phyloP scores from a whole-genome alignment of 2,329 filamentous ascomycete genomes.

The Alternaria novae-zelandiae region DNA sequence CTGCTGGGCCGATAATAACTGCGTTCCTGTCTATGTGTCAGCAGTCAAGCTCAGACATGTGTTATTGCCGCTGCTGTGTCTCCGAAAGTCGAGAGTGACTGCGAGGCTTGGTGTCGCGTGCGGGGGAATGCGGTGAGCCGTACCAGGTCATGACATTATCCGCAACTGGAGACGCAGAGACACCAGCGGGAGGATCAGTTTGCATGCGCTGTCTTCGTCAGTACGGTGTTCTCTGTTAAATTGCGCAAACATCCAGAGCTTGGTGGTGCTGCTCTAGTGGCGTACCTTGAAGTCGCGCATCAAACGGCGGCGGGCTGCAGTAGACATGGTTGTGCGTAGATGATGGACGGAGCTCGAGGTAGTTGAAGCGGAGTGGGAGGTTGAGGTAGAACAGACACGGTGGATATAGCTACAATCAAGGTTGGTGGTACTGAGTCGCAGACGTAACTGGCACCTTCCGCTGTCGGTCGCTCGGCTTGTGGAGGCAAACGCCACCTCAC shows the following conservation, averaged over 20 bases:
- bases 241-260: constrained; percentile 1
- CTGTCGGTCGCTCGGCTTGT: constrained; percentile 8
- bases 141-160: constrained; percentile 98
- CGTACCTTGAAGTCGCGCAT: constrained; percentile 99
- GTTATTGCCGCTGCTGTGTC: not conserved
- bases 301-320: constrained; percentile 89
- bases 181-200: constrained; percentile 94
- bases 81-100: not conserved
- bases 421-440: constrained; percentile 14
- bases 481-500: constrained; percentile 23
- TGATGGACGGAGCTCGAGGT: not conserved
- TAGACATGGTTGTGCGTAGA: constrained; percentile 70
- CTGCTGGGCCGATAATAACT: constrained; percentile 94
- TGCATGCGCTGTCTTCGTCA: constrained; percentile 81
- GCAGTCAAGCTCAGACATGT: constrained; percentile 1
- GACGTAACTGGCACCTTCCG: constrained; percentile 12
- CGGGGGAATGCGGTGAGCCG: constrained; percentile 31
- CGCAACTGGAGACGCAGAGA: constrained; percentile 93
- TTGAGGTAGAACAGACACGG: not conserved
- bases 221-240: constrained; percentile 12
- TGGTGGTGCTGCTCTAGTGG: constrained; percentile 23
- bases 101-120: constrained; percentile 32
- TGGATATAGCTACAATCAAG: not conserved
- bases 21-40: constrained; percentile 75
- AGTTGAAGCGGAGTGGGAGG: not conserved